Conservation (phyloP, 495 filamentous ascomycete genomes). For the Neurospora terricola region DNA sequence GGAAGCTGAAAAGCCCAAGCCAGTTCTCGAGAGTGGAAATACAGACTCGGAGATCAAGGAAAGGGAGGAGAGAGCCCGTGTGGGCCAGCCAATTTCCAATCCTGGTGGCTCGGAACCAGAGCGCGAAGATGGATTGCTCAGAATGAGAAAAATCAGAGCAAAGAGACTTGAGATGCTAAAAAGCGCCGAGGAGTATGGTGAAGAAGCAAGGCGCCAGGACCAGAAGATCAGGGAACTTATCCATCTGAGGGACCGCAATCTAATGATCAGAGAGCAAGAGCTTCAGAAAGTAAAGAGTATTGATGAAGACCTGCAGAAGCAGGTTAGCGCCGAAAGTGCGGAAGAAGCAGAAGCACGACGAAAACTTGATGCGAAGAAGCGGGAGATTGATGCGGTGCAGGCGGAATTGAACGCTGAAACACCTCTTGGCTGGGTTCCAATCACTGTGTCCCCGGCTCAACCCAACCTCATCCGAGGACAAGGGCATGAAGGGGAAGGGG, state of each 20-base stretch:
- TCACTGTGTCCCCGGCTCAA: neutral
- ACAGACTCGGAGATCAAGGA: neutral
- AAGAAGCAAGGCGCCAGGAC: neutral
- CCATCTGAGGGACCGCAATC: neutral
- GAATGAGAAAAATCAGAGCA: neutral
- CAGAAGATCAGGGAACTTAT: neutral
- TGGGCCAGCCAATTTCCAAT: neutral
- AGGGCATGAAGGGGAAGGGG: neutral
- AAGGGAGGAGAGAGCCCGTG: neutral
- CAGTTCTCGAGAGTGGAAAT: neutral
- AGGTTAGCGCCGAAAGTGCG: neutral
- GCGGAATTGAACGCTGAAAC: neutral
- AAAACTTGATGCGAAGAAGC: neutral
- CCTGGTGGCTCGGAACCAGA: neutral
- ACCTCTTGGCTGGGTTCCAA: neutral
- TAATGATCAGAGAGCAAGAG: neutral
- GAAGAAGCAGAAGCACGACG: neutral
- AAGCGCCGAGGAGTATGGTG: neutral
- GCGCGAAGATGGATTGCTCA: neutral
- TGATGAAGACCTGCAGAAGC: neutral
- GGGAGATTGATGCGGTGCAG: neutral
- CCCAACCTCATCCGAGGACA: neutral
- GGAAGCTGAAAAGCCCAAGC: neutral
- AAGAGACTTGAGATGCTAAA: neutral
- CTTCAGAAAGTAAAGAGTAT: neutral